A percentile compares a stretch with the other conserved stretches of the same genome.
phyloP scores from a whole-genome alignment of 192 early-diverging fungal species.

The Obelidium mucronatum region DNA sequence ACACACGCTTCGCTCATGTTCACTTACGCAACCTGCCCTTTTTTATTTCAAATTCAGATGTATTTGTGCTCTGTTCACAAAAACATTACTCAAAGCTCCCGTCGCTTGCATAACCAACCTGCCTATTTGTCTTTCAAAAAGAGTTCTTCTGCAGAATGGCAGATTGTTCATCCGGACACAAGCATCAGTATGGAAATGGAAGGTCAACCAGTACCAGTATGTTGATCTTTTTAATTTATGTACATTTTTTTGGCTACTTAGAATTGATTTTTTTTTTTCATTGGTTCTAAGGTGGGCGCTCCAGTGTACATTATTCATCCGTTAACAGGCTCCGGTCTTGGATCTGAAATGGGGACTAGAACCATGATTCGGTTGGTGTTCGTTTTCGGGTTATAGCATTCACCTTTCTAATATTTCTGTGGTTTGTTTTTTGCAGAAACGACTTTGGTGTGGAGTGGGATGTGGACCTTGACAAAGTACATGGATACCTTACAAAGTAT shows the following conservation, averaged over 20 bases:
- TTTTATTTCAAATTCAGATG: slow-evolving; percentile 33
- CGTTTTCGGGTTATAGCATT: background rate
- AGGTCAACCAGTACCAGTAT: slow-evolving; percentile 39
- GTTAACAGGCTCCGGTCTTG: slow-evolving; percentile 40
- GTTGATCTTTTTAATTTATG: background rate
- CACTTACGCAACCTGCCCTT: too few relatives aligned
- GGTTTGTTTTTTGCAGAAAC: slow-evolving; percentile 34
- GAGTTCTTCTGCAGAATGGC: slow-evolving; percentile 41
- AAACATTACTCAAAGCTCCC: slow-evolving; percentile 27
- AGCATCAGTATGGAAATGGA: slow-evolving; percentile 46
- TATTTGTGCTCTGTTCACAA: slow-evolving; percentile 45
- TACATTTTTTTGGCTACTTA: background rate
- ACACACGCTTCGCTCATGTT: background rate
- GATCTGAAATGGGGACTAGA: slow-evolving; percentile 32
- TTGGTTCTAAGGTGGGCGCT: slow-evolving; percentile 28
- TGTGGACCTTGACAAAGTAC: slow-evolving; percentile 26
- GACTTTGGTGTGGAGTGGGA: slow-evolving; percentile 52
- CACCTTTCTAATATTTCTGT: background rate
- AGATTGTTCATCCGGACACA: slow-evolving; percentile 44
- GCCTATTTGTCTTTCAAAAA: slow-evolving; percentile 40
- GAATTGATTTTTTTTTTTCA: background rate
- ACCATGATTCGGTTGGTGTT: slow-evolving; percentile 35
- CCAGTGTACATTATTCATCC: slow-evolving; percentile 45
- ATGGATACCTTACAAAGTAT: background rate
- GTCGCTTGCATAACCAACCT: slow-evolving; percentile 41